Base-by-base conservation (phyloP, 1,284 basidiomycete genomes). In the Cryptococcus sp. region DNA sequence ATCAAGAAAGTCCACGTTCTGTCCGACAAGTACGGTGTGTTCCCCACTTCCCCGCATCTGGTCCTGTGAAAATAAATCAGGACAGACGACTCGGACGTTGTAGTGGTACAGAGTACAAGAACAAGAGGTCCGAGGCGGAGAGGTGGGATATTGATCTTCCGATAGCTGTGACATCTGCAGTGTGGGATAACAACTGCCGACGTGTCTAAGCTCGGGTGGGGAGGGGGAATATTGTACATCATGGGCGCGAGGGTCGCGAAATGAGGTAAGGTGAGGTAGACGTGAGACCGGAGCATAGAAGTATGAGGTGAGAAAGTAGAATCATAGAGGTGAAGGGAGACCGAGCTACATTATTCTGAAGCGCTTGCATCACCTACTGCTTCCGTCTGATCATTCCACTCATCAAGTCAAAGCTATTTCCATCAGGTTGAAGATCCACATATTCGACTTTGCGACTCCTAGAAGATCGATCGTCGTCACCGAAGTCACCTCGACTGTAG, bases 371-470 rank as follows among this genome's bases (percentile, higher is more conserved):
- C 5, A 11, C 28, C 45, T 63, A 65, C n/a, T 49, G 58, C 72
- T 87, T 88, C 19, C 78, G 74, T 75, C 80, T 84, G 67, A 98
- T 92, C 69, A 98, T 75, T 25, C 91, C 90, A 48, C 85, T 82
- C 85, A 98, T 88, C 67, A 98, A 80, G 73, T 98, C 94, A 66
- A 98, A 98, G 66, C 88, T 90, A 72, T 99, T 99, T 25, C 93
- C 91, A 66, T 98, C 92, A 2, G 94, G 96, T 73, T 97, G 94
- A 19, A 85, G 66, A 63, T 85, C 82, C 40, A 83, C 77, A 48
- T 72, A 80, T 44, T 67, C 61, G 25, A 55, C 46, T 28, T 49
- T 58, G 21, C 47, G 21, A 11, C 46, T 48, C 34, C 49, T 54
- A 19, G 21, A 40, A 37, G 52, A 52, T 16, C 69, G 54, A 57